Evolutionary conservation across 768 basidiomycete species (phyloP), one percentile per base, ranked within the genome.

Genomic region (Hericium rajendrae): DNA sequence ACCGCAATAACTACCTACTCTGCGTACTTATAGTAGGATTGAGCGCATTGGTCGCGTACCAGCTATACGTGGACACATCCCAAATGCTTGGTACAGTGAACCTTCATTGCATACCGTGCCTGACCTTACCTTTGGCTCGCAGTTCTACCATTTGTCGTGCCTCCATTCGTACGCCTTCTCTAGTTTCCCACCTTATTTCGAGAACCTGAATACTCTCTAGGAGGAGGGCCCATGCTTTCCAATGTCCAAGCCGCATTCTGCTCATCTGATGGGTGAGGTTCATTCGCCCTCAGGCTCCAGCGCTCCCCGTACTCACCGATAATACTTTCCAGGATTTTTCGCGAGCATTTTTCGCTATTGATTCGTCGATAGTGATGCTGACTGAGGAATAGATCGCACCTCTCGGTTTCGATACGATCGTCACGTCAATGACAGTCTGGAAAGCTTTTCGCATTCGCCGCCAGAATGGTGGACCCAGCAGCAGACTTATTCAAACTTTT

Each of bases 401-500:
- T 18, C 80, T 91, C 53, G 76, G 86, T 54, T 91, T 89, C 64
- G 88, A 91, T 66, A 88, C 88, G 6, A 72, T 90, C 28, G 83
- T 91, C 57, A 90, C 88, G 3, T 77, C 80, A 57, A 88, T 91
- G 82, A 90, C 88, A 6, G 78, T 91, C 56, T 79, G 80, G 76
- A 88, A 89, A 66, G 88, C 88, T 41, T 81, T 91, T 68, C 75
- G 77, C 57, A 90, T 91, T 62, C 84, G 87, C 56, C 78, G 85
- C 62, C 80, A 80, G 60, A 88, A 82, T 60, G 87, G 87, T 32
- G 84, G 85, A 18, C 82, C 87, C 39, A 89, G 81, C 64, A 91
- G 86, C 67, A 78, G 83, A 48, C 78, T 91, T 48, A 89, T 91
- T 55, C 88, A 90, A 67, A 91, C 88, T 37, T 91, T 91, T 70